Evolutionary conservation across 768 basidiomycete genomes (phyloP).

Genomic region (Mycena latifolia): DNA sequence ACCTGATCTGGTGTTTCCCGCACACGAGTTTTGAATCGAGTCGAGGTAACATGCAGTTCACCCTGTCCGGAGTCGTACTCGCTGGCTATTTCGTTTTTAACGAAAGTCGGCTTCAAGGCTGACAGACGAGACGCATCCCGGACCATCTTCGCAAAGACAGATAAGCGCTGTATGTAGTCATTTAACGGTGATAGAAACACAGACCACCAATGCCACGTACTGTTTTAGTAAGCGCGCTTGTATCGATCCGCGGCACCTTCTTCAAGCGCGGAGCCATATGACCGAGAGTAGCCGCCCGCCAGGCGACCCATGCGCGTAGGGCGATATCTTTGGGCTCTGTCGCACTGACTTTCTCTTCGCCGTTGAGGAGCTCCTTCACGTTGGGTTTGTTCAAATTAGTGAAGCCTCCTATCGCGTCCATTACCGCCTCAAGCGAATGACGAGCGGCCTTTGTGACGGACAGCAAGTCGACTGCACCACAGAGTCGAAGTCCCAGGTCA

Average conservation of each 20-base stretch:
- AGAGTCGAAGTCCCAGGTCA: conserved; percentile 52
- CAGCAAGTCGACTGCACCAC: conserved; percentile 55
- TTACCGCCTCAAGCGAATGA: conserved; percentile 48
- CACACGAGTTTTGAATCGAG: conserved; percentile 60
- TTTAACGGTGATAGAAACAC: not conserved
- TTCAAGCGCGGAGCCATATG: conserved; percentile 33
- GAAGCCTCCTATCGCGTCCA: conserved; percentile 54
- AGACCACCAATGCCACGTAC: conserved; percentile 41
- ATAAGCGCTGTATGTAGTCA: conserved; percentile 52
- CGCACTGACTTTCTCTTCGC: conserved; percentile 37
- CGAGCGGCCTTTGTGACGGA: conserved; percentile 45
- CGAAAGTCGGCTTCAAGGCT: conserved; percentile 56
- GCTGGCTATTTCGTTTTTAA: conserved; percentile 60
- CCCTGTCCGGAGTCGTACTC: conserved; percentile 45
- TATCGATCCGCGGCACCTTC: conserved; percentile 41
- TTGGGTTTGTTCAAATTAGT: conserved; percentile 39
- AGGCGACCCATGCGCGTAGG: conserved; percentile 60
- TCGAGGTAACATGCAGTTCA: conserved; percentile 48
- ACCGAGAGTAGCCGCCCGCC: conserved; percentile 45
- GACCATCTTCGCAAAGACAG: conserved; percentile 50
- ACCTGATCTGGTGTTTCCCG: not conserved
- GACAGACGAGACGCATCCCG: conserved; percentile 52
- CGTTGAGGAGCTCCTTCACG: conserved; percentile 46
- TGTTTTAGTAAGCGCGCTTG: conserved; percentile 35
- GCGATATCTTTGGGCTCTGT: conserved; percentile 43